These are phyloP conservation scores for Canavalia ensiformis DNA, from an alignment of 306 rosid genomes.

Conservation along the genomic window DNA sequence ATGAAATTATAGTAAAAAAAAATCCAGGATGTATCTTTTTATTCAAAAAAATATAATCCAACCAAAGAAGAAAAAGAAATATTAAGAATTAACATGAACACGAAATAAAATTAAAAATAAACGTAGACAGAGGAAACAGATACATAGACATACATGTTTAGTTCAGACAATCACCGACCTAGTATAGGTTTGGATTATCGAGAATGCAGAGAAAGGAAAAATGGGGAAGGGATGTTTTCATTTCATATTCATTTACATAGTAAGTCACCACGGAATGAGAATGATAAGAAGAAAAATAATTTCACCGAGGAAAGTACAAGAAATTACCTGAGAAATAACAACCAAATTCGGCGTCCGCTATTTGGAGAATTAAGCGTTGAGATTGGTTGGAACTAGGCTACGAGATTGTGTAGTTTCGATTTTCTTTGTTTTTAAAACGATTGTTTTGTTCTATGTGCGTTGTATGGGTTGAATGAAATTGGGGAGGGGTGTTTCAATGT, in stretches of 20 bases:
- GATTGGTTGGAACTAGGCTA: neutral
- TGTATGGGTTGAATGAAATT: conserved; percentile 1
- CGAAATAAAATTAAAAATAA: neutral
- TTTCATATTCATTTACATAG: neutral
- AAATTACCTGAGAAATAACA: conserved; percentile 40
- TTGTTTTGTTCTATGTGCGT: neutral
- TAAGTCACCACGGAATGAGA: neutral
- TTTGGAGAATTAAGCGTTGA: neutral
- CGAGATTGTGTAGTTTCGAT: neutral
- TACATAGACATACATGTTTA: neutral
- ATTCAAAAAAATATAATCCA: neutral
- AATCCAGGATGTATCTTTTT: neutral
- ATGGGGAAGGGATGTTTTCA: neutral
- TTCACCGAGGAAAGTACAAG: neutral
- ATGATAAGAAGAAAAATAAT: neutral
- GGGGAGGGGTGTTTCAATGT: neutral
- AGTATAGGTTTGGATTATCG: neutral
- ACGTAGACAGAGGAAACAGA: neutral
- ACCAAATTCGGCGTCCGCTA: neutral
- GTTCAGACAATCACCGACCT: conserved; percentile 21
- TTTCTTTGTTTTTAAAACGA: neutral
- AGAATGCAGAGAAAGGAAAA: neutral
- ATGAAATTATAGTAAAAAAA: neutral
- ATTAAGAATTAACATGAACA: neutral
- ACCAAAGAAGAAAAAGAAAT: neutral